Base-by-base conservation (phyloP, 2,329 filamentous ascomycete species). In the Aspergillus fumigatiaffinis region DNA sequence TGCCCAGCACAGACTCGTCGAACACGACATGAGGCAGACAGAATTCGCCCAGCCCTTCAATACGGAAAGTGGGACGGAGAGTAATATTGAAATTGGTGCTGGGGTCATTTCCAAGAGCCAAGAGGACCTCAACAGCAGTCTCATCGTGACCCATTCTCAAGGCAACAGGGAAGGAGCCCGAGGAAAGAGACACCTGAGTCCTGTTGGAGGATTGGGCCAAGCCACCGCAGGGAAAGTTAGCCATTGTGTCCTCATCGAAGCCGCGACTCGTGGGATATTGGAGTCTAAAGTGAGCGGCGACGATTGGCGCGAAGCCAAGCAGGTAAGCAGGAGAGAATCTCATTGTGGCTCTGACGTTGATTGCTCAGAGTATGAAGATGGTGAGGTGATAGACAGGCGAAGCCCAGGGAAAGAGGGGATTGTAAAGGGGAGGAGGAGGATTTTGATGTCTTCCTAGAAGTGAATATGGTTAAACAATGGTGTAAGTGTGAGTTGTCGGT, bases 41-140 rank as follows among this genome's bases (percentile, higher is more conserved):
- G 67, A 91, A 85, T 50, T 81, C 79, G 50, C 88, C 87, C 20
- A 82, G 73, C 68, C 88, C 72, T 75, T 85, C 68, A 72, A 83
- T 77, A 79, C 86, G 73, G 77, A 84, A 75, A 78, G 83, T 74
- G 3, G 83, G 84, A 1, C 85, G 82, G 28, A 91, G 79, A 35
- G 86, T 83, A 72, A 87, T 80, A 79, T 88, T 91, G 80, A 87
- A 92, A 72, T 84, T 85, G 66, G 79, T 80, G 49, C 77, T 77
- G 1, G 80, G 79, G 54, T 83, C 71, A 53, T 76, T 76, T 41
- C 82, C 82, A 17, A 85, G 68, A 28, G 78, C 79, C 51, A 86
- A 67, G 38, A 84, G 78, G 38, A 85, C 76, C 57, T 80, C 77
- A n/a, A 84, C 64, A 49, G 80, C 79, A 29, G 80, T 76, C 60